A percentile compares a stretch with the other conserved stretches of the same genome.
phyloP scores from a whole-genome alignment of 257 asterid genomes.

The Anisodus tanguticus region DNA sequence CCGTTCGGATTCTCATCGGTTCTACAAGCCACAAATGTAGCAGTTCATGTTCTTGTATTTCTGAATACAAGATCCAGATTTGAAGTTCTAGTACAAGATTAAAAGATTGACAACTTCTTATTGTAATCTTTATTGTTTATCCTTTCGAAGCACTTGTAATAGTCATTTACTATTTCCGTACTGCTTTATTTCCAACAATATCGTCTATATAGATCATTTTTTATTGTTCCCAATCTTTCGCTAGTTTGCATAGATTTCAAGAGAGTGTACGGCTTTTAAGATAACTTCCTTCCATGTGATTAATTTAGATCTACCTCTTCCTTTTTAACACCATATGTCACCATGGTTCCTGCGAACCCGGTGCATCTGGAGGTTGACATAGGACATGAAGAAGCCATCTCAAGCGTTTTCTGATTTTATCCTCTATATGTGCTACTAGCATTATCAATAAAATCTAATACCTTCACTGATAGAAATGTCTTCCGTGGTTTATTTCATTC shows the following conservation, averaged over 20 bases:
- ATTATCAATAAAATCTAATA: neutral
- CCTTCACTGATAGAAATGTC: neutral
- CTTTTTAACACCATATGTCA: neutral
- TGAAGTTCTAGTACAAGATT: no score
- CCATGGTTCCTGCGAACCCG: neutral
- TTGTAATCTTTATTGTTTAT: no score
- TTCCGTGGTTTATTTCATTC: no score
- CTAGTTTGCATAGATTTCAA: neutral
- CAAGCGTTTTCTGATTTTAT: neutral
- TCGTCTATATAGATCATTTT: neutral
- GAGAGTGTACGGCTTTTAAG: neutral
- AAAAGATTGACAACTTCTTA: no score
- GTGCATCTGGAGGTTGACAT: neutral
- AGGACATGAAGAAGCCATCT: neutral
- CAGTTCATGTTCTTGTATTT: no score
- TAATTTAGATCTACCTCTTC: neutral
- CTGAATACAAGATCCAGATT: no score
- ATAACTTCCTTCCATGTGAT: neutral
- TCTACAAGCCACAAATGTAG: no score
- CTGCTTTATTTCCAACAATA: neutral
- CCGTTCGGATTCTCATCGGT: no score
- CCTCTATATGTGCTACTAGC: neutral
- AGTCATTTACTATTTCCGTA: no score
- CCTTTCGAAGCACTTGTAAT: no score
- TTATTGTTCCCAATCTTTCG: neutral